Evolutionary conservation across 2,329 filamentous ascomycete species (phyloP).

Genomic region (Aciculosporium take): DNA sequence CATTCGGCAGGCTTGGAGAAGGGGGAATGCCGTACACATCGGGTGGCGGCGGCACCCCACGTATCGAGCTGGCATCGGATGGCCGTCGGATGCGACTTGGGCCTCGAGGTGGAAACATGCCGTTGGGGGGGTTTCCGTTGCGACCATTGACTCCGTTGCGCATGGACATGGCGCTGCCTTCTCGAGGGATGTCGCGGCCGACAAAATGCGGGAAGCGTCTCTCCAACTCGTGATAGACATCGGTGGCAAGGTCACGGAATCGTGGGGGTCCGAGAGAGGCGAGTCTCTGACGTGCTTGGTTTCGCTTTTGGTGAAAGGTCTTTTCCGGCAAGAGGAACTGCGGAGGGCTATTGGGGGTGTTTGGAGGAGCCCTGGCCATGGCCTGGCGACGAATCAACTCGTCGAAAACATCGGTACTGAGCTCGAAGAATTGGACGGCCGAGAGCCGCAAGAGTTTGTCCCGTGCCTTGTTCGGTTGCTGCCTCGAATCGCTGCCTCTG

Average conservation of each 20-base stretch:
- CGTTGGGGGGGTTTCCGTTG: conserved; percentile 47
- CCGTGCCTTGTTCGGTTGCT: conserved; percentile 73
- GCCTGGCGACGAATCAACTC: conserved; percentile 80
- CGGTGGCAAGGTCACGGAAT: conserved; percentile 84
- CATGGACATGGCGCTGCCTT: conserved; percentile 53
- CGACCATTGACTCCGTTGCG: conserved; percentile 43
- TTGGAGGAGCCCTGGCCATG: conserved; percentile 37
- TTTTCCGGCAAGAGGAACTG: conserved; percentile 69
- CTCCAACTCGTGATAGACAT: conserved; percentile 92
- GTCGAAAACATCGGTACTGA: conserved; percentile 95
- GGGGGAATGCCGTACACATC: conserved; percentile 41
- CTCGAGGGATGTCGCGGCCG: conserved; percentile 51
- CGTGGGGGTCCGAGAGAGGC: conserved; percentile 75
- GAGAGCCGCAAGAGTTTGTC: conserved; percentile 89
- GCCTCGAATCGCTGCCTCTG: conserved; percentile 62
- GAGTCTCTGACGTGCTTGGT: conserved; percentile 91
- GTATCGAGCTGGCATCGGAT: conserved; percentile 49
- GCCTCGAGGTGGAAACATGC: conserved; percentile 33
- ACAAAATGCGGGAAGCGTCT: conserved; percentile 74
- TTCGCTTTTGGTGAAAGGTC: conserved; percentile 90
- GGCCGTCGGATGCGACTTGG: conserved; percentile 41
- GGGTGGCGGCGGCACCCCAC: conserved; percentile 25
- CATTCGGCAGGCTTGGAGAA: conserved; percentile 43
- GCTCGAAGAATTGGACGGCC: conserved; percentile 85
- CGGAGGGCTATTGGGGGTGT: conserved; percentile 43